phyloP scores from a whole-genome alignment of 495 filamentous ascomycete genomes.

The Neurospora africana region DNA sequence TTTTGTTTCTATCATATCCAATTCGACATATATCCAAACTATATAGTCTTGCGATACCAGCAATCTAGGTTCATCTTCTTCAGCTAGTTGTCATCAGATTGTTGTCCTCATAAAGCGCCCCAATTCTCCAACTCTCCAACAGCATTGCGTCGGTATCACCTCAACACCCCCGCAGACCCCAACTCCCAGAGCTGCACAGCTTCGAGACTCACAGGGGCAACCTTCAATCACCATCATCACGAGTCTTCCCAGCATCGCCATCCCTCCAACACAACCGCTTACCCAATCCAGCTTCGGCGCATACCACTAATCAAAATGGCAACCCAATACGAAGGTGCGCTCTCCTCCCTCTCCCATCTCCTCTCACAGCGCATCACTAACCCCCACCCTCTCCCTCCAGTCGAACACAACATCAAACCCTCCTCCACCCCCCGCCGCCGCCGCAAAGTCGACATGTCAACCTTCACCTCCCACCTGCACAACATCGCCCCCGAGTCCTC shows the following conservation, averaged over 20 bases:
- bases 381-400: slow-evolving; percentile 31
- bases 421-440: slow-evolving; percentile 29
- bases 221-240: not conserved
- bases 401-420: slow-evolving; percentile 69
- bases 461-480: slow-evolving; percentile 71
- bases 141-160: not conserved
- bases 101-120: not conserved
- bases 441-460: slow-evolving; percentile 73
- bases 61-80: too few relatives aligned
- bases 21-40: not conserved
- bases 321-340: slow-evolving; percentile 36
- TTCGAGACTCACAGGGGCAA: not conserved
- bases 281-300: not conserved
- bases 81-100: too few relatives aligned
- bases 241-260: not conserved
- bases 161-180: not conserved
- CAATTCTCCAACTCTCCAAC: not conserved
- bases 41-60: not conserved
- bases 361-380: slow-evolving; percentile 1
- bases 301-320: slow-evolving; percentile 21
- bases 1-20: not conserved
- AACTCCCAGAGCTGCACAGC: not conserved
- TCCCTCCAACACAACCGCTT: not conserved
- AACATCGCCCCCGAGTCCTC: slow-evolving; percentile 44
- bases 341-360: not conserved